A percentile compares a stretch with the other conserved stretches of the same genome.
These are phyloP conservation scores for Ophiorrhiza pumila DNA, from an alignment of 257 asterid species.

Conservation along the genomic window DNA sequence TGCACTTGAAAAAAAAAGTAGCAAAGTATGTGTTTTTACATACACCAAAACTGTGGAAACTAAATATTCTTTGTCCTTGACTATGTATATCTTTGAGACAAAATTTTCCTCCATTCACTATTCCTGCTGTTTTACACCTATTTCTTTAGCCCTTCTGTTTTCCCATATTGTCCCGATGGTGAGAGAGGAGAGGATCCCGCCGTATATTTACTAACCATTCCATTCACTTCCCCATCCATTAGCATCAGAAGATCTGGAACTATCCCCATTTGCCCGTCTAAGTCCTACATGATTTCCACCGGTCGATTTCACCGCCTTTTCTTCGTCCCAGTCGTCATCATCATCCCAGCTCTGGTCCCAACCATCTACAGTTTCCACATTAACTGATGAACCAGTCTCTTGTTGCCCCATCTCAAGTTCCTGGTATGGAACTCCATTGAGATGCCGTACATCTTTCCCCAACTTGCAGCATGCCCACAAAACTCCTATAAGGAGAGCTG, in stretches of 20 bases:
- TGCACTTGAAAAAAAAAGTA: background rate
- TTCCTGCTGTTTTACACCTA: background rate
- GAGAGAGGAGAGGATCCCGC: background rate
- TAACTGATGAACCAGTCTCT: slow-evolving; percentile 23
- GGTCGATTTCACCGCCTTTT: slow-evolving; percentile 29
- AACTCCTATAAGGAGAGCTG: slow-evolving; percentile 40
- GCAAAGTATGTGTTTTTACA: background rate
- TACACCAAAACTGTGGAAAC: slow-evolving; percentile 17
- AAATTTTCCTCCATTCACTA: background rate
- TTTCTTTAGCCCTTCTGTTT: background rate
- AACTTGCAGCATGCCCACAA: slow-evolving; percentile 39
- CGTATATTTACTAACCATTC: slow-evolving; percentile 7
- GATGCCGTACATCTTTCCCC: slow-evolving; percentile 30
- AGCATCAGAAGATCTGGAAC: slow-evolving; percentile 14
- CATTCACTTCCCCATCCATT: slow-evolving; percentile 25
- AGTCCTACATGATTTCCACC: slow-evolving; percentile 10
- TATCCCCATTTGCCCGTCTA: slow-evolving; percentile 18
- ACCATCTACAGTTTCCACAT: slow-evolving; percentile 30
- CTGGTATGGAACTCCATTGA: slow-evolving; percentile 46
- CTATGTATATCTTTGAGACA: background rate
- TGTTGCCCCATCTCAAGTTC: slow-evolving; percentile 61
- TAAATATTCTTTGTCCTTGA: background rate
- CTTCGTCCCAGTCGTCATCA: slow-evolving; percentile 60
- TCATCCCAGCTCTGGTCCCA: slow-evolving; percentile 70
- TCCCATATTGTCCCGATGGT: background rate